These are phyloP conservation scores for Fusarium lyarnte DNA, from an alignment of 2,329 filamentous ascomycete genomes.

Conservation along the genomic window DNA sequence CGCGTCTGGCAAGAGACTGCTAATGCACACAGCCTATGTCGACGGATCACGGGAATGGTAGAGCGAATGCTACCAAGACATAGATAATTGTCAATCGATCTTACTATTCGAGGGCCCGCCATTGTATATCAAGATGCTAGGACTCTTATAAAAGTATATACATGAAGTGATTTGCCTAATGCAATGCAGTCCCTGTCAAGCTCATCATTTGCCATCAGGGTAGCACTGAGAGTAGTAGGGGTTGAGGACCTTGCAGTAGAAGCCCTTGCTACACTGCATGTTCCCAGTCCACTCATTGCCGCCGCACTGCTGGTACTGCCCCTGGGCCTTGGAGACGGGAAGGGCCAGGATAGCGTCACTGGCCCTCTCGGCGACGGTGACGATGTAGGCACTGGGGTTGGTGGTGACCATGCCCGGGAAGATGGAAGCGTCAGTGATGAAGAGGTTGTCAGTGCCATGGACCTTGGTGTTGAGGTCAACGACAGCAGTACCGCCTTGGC, in stretches of 20 bases:
- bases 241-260: conserved; percentile 1
- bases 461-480: conserved; percentile 20
- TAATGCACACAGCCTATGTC: background rate
- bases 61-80: background rate
- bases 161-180: background rate
- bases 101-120: background rate
- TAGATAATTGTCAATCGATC: background rate
- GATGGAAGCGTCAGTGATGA: conserved; percentile 3
- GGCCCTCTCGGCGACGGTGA: background rate
- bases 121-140: background rate
- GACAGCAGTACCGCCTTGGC: conserved; percentile 1
- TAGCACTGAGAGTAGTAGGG: conserved; percentile 7
- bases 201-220: background rate
- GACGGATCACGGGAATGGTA: background rate
- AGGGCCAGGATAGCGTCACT: conserved; percentile 9
- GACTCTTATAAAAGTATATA: background rate
- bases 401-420: conserved; percentile 12
- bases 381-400: background rate
- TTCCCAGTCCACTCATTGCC: background rate
- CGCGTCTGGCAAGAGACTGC: background rate
- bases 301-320: conserved; percentile 4
- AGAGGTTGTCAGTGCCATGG: conserved; percentile 12
- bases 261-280: conserved; percentile 11
- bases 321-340: conserved; percentile 3
- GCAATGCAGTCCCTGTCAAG: background rate